Evolutionary conservation across 1,284 basidiomycete species (phyloP), one percentile per base, ranked within the genome.

Genomic region (Puccinia hordei): DNA sequence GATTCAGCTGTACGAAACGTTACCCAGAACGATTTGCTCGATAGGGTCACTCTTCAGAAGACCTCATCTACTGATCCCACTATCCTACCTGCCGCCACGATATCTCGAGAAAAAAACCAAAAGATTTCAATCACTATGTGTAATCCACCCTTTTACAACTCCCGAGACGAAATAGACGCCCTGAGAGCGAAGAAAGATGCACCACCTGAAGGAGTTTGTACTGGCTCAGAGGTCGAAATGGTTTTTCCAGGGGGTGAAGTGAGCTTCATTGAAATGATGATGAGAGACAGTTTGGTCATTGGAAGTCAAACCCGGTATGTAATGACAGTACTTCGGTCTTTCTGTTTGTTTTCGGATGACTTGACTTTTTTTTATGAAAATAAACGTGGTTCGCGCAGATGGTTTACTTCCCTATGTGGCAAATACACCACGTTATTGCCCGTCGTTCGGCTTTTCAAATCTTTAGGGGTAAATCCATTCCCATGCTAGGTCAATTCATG

Each of bases 371-470:
- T 30, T 38, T 33, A 51, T 19, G 13, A 27, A 15, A 30, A 19
- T 27, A 33, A 27, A 55, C 51, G 4, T 65, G n/a, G 49, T 17
- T 57, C n/a, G 57, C 46, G n/a, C 2, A 93, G 92, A 73, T 97
- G 94, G 95, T 98, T 90, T 84, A 95, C 95, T 0, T 94, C 92
- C 13, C 91, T 98, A 89, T 88, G 98, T 0, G 95, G 95, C 0
- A 95, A 93, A 83, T 88, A 92, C 84, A 89, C 91, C 0, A 93
- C 93, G 22, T 87, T 97, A 3, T 85, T 85, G 0, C 86, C 88
- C 0, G 85, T 98, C 0, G 89, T 94, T 0, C 86, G 86, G 0
- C 83, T 88, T 2, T 86, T 98, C 19, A 88, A 88, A 61, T 83
- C 86, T 24, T 84, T 88, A 15, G 85, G 87, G 35, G 92, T 92